Conservation (phyloP, 805 yeast species). For the Suhomyces sp. region DNA sequence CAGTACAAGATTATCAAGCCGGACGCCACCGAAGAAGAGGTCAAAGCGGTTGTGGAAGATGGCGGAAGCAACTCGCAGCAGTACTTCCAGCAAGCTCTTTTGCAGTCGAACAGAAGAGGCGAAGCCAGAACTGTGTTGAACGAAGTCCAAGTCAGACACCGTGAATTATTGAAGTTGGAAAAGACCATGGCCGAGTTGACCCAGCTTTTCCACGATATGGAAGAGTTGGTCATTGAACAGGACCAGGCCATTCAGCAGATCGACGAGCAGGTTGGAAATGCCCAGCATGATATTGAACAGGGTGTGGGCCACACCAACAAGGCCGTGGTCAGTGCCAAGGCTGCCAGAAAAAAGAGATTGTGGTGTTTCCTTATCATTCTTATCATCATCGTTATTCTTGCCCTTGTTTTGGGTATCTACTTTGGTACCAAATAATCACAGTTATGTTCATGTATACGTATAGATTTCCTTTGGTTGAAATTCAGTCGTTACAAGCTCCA, state of each 20-base stretch:
- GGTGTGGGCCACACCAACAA: slow-evolving; percentile 92
- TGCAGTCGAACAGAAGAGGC: slow-evolving; percentile 84
- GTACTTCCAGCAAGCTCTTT: slow-evolving; percentile 88
- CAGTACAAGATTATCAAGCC: slow-evolving; percentile 90
- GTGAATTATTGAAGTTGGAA: slow-evolving; percentile 91
- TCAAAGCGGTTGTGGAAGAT: slow-evolving; percentile 80
- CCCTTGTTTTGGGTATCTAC: slow-evolving; percentile 66
- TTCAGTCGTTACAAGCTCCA: neutral
- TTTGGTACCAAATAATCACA: slow-evolving; percentile 31
- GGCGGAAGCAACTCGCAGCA: slow-evolving; percentile 73
- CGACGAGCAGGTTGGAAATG: slow-evolving; percentile 74
- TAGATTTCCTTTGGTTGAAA: slow-evolving; percentile 2
- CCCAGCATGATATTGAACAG: slow-evolving; percentile 87
- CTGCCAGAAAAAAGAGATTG: slow-evolving; percentile 87
- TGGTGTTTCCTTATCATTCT: slow-evolving; percentile 72
- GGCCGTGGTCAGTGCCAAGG: slow-evolving; percentile 84
- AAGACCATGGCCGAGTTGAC: slow-evolving; percentile 94
- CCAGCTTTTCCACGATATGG: slow-evolving; percentile 94
- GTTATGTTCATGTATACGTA: neutral
- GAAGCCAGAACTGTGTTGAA: slow-evolving; percentile 93
- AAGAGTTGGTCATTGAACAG: slow-evolving; percentile 92
- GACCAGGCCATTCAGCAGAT: slow-evolving; percentile 82
- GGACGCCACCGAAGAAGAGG: slow-evolving; percentile 78
- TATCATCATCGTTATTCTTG: slow-evolving; percentile 58
- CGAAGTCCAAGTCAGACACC: slow-evolving; percentile 94